Base-by-base conservation (phyloP, 208 protist genomes). In the Crithidia thermophila region DNA sequence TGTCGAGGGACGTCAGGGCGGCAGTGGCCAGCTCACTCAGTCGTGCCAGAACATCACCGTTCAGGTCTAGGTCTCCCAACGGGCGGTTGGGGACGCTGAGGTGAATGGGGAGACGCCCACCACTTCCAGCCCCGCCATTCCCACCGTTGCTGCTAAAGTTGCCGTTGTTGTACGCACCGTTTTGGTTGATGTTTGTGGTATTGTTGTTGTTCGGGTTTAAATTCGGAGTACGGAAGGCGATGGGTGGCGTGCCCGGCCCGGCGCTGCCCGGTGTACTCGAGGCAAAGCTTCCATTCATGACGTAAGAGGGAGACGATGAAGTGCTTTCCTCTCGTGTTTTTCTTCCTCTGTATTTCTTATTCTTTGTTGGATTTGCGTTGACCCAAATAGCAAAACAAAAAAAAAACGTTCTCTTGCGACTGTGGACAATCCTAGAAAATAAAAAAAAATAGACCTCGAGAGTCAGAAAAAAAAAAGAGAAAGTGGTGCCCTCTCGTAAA, bases 1-100 rank as follows among this genome's bases (percentile, higher is more conserved):
- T 88, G 52, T 88, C 73, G 3, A 74, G 60, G 5, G 86, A 91
- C 18, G 70, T 92, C 5, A 96, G 72, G 11, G 87, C 80, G 13
- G 69, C 67, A 16, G 61, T 70, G 40, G 79, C 63, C 8, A 79
- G 67, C 45, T 82, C 39, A 31, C 68, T 74, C 14, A 88, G 75
- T 20, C 64, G 62, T 5, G 75, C 86, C 18, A 71, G n/a, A 11
- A 31, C 74, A 20, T 43, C 61, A 28, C 47, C 46, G n/a, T 30
- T 66, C 20, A 78, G n/a, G 11, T 68, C 67, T 1, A 43, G 14
- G 8, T 33, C 58, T 10, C 40, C 56, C 20, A 40, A 42, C 13
- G 45, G 11, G 25, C 33, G 42, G 23, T 25, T 1, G 45, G 59
- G 47, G 23, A 65, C 4, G 42, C 59, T 45, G 31, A 51, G 45